Evolutionary conservation across 2,329 filamentous ascomycete genomes (phyloP), one percentile per base, ranked within the genome.

Genomic region (Furcasterigmium furcatum): DNA sequence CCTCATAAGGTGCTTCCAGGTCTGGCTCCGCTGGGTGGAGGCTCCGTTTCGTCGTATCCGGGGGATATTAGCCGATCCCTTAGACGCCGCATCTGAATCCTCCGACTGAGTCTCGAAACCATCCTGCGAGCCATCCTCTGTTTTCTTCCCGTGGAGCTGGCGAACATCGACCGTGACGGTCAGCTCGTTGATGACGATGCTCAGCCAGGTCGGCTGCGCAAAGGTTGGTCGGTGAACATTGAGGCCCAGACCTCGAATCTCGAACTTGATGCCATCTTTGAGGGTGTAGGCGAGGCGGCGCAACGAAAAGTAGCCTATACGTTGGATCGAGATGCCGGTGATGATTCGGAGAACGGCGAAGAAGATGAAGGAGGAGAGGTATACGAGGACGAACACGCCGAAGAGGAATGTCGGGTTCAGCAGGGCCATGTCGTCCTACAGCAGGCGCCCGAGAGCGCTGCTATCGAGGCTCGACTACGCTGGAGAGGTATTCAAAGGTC

Each of bases 161-260:
- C 80, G 78, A 38, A 91, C 72, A 61, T 99, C 89, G 36, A 97
- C 65, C 0, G 89, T 95, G 42, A 99, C 77, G 41, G 84, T 87
- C 41, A 96, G 73, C 61, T 96, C 94, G 58, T 83, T 88, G 48
- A 99, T 70, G 9, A 94, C 88, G 42, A 99, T 76, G 63, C 91
- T 97, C 57, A 96, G 73, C 91, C 92, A 97, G 51, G 95, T 97
- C 38, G 94, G 94, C 64, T 97, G 91, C 39, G 92, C 90, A 67
- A 99, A 97, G 6, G 94, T 97, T 12, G 94, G 94, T 5, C 91
- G 84, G 68, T 99, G 94, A 52, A 97, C 68, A 46, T 88, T 87
- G 57, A 99, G 76, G 38, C 94, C 91, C 43, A 99, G 76, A 42
- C 91, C 89, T 42, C 94, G 84, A 46, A 99, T 84, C 65, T 96